Evolutionary conservation across 257 asterid genomes (phyloP).

Genomic region (Petunia secreta): DNA sequence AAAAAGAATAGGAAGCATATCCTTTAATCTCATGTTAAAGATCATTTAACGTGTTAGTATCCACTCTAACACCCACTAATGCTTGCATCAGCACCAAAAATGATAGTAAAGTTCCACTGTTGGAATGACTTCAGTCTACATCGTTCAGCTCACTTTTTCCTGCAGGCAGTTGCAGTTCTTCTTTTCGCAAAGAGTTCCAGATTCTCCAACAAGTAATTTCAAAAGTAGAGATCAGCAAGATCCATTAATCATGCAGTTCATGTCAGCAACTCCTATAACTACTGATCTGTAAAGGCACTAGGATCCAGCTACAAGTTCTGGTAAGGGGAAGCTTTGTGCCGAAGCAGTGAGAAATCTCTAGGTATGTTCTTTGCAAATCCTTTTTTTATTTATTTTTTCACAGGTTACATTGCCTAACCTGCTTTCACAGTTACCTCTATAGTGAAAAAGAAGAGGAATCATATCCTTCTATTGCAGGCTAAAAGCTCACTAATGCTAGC

Average conservation of each 20-base stretch:
- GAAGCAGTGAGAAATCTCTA: not conserved
- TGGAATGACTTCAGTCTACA: not conserved
- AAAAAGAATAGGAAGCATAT: conserved; percentile 1
- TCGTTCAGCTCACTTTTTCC: conserved; percentile 16
- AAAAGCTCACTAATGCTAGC: not conserved
- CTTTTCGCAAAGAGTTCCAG: not conserved
- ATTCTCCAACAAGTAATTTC: not conserved
- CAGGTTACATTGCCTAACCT: not conserved
- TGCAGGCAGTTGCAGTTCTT: conserved; percentile 7
- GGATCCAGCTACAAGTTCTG: conserved; percentile 12
- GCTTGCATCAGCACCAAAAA: not conserved
- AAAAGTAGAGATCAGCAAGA: conserved; percentile 9
- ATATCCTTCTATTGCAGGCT: not conserved
- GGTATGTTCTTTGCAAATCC: not conserved
- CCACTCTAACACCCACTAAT: not conserved
- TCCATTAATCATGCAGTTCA: conserved; percentile 1
- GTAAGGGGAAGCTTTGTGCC: not conserved
- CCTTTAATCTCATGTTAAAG: not conserved
- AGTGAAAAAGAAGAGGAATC: conserved; percentile 8
- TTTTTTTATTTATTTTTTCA: not conserved
- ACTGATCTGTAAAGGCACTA: not conserved
- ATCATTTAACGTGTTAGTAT: not conserved
- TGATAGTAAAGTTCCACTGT: not conserved
- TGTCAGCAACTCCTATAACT: not conserved
- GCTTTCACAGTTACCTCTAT: not conserved